Evolutionary conservation across 768 basidiomycete species (phyloP).

Genomic region (Boletus rubroflammeus): DNA sequence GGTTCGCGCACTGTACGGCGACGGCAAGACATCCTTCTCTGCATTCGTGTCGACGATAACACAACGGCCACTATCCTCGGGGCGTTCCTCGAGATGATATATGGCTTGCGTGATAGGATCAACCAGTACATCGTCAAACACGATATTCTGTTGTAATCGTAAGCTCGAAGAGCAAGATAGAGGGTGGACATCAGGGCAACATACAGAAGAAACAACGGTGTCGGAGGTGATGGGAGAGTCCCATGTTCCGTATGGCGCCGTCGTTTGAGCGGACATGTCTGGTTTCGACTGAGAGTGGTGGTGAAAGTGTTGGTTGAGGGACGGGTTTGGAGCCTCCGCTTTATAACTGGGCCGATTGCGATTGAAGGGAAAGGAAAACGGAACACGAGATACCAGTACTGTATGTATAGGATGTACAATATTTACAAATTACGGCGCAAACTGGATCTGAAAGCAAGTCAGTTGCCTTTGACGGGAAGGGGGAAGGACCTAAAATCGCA

Average conservation of each 20-base stretch:
- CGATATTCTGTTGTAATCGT: constrained; percentile 19
- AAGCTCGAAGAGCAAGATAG: no score
- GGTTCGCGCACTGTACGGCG: constrained; percentile 49
- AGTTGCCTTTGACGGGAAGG: no score
- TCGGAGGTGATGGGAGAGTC: constrained; percentile 51
- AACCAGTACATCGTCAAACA: constrained; percentile 45
- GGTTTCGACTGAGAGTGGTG: not conserved
- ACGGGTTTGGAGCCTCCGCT: no score
- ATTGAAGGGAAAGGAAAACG: no score
- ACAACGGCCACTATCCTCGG: constrained; percentile 39
- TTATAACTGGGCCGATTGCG: no score
- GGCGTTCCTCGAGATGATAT: constrained; percentile 58
- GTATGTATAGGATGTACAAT: no score
- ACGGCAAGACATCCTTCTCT: constrained; percentile 37
- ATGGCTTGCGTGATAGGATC: constrained; percentile 43
- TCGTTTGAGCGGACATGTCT: not conserved
- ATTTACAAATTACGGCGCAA: no score
- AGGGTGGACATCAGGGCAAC: not conserved
- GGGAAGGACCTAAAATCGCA: no score
- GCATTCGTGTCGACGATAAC: constrained; percentile 49
- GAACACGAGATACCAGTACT: no score
- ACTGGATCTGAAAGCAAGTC: no score
- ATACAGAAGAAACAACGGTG: constrained; percentile 42
- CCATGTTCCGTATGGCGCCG: constrained; percentile 60
- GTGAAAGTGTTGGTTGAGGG: not conserved